These are phyloP conservation scores for Cruciata laevipes DNA, from an alignment of 257 asterid species.

Conservation along the genomic window DNA sequence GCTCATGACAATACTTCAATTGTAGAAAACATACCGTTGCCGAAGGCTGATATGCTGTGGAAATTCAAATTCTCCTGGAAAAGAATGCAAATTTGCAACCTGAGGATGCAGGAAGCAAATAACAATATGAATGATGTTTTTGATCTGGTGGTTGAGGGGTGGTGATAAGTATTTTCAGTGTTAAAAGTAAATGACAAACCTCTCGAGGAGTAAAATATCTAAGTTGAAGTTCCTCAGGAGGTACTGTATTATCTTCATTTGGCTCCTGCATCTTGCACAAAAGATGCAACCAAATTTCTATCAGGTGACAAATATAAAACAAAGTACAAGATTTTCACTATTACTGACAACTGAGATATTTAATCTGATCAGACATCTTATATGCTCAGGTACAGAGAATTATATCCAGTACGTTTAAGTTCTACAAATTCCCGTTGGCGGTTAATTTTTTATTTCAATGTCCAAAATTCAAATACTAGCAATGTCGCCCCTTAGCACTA, in stretches of 20 bases:
- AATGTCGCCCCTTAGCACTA: background rate
- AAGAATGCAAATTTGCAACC: constrained; percentile 91
- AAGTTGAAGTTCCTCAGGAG: constrained; percentile 52
- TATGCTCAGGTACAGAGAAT: background rate
- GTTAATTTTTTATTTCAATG: background rate
- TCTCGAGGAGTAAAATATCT: constrained; percentile 95
- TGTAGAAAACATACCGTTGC: constrained; percentile 49
- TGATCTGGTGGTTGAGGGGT: background rate
- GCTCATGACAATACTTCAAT: background rate
- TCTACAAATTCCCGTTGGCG: background rate
- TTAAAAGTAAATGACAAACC: constrained; percentile 36
- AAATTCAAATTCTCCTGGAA: constrained; percentile 67
- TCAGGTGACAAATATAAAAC: background rate
- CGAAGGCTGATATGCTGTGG: constrained; percentile 74
- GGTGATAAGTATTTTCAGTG: constrained; percentile 11
- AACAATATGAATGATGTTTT: too few relatives aligned
- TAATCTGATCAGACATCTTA: background rate
- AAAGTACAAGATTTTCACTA: background rate
- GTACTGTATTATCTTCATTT: constrained; percentile 26
- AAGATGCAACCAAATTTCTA: background rate
- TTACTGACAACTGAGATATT: background rate
- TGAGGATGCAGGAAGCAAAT: constrained; percentile 16
- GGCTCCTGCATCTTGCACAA: constrained; percentile 39
- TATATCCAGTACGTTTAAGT: background rate
- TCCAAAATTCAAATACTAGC: background rate